Evolutionary conservation across 116 monocot genomes (phyloP), one percentile per base, ranked within the genome.

Genomic region (Thalassia testudinum): DNA sequence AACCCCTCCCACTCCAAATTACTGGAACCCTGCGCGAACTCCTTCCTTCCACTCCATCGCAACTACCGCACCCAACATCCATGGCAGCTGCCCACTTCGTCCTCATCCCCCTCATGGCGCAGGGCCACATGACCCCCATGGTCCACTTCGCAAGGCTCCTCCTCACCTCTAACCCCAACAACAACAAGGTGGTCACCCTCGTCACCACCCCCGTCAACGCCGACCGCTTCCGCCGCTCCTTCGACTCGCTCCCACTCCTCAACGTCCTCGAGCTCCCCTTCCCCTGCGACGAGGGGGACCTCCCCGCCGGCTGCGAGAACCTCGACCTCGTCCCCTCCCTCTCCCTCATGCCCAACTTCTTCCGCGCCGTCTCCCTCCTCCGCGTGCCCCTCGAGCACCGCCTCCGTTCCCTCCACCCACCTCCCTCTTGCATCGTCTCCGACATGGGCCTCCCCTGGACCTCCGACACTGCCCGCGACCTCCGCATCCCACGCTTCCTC

Each of bases 51-150:
- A n/a, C n/a, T n/a, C n/a, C n/a, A n/a, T n/a, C n/a, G n/a, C n/a
- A n/a, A n/a, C n/a, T n/a, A n/a, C n/a, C n/a, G n/a, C n/a, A n/a
- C n/a, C n/a, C n/a, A n/a, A n/a, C n/a, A n/a, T n/a, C n/a, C n/a
- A n/a, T 34, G 30, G 30, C 30, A 34, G 30, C 30, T 5, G 30
- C 45, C 27, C 71, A 71, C 38, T 64, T 71, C 51, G 60, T 65
- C 11, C 45, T 71, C 18, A 28, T 71, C 15, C 71, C 65, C 0
- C 42, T 58, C 27, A 45, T 65, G 60, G 54, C 59, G 18, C 65
- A 59, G 18, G 64, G 71, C 59, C 59, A 71, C 43, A 60, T 65
- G 49, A 70, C 59, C 37, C 64, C 70, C 14, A 58, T 52, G 57
- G 27, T 59, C 24, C 63, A 70, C 64, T 7, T 71, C 19, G 71